Percentiles rank a stretch among this genome's conserved stretches.
Conservation (phyloP, 1,284 basidiomycete species). For the Exobasidium rhododendri region DNA sequence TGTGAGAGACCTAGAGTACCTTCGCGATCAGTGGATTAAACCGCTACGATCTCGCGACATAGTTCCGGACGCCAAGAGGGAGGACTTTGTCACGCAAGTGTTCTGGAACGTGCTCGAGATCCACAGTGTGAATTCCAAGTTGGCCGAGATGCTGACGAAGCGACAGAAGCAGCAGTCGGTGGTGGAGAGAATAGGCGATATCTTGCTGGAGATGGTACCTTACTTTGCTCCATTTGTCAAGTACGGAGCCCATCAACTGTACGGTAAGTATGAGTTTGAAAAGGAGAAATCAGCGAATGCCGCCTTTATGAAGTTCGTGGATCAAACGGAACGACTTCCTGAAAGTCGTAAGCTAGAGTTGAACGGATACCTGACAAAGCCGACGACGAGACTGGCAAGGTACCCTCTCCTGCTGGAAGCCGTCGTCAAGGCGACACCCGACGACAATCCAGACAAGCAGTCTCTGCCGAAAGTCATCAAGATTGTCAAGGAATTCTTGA, state of each 20-base stretch:
- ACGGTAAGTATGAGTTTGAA: conserved; percentile 98
- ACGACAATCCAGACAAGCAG: conserved; percentile 82
- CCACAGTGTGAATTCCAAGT: conserved; percentile 79
- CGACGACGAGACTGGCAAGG: conserved; percentile 90
- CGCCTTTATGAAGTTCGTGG: conserved; percentile 93
- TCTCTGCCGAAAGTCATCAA: conserved; percentile 74
- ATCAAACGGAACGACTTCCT: conserved; percentile 84
- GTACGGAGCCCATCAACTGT: conserved; percentile 94
- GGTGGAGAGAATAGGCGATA: conserved; percentile 86
- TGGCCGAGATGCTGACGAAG: conserved; percentile 90
- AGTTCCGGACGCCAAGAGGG: conserved; percentile 72
- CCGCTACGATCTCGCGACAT: conserved; percentile 72
- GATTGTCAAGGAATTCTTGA: conserved; percentile 77
- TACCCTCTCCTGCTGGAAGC: conserved; percentile 92
- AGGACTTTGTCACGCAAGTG: conserved; percentile 86
- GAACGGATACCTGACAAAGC: conserved; percentile 94
- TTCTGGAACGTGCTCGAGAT: conserved; percentile 99
- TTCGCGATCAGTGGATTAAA: conserved; percentile 87
- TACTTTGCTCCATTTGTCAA: conserved; percentile 86
- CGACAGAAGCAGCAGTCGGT: conserved; percentile 91
- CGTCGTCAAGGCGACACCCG: conserved; percentile 86
- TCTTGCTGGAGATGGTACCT: conserved; percentile 81
- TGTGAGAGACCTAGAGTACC: conserved; percentile 94
- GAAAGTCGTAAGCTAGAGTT: conserved; percentile 94
- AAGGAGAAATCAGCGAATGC: conserved; percentile 92